Percentiles rank a stretch among this genome's conserved stretches.
Evolutionary conservation across 495 filamentous ascomycete species (phyloP).

Genomic region (Mytilinidion resinicola): DNA sequence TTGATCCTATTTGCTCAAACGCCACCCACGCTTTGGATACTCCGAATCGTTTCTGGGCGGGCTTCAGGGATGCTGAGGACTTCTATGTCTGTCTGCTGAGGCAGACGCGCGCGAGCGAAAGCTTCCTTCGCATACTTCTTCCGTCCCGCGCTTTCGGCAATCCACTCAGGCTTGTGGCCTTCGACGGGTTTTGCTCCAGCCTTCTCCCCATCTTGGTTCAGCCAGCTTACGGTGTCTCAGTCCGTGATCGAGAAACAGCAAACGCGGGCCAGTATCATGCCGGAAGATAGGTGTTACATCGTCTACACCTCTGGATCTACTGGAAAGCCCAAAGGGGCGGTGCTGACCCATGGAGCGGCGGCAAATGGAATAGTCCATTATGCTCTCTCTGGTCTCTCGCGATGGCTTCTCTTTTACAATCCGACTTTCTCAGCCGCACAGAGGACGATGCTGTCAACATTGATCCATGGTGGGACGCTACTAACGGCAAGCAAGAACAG

Average conservation of each 20-base stretch:
- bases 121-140: too few relatives aligned
- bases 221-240: background rate
- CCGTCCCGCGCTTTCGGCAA: too few relatives aligned
- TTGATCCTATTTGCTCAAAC: too few relatives aligned
- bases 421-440: slow-evolving; percentile 25
- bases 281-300: background rate
- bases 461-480: slow-evolving; percentile 11
- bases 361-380: slow-evolving; percentile 9
- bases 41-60: too few relatives aligned
- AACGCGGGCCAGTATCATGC: background rate
- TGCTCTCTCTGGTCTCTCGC: slow-evolving; percentile 2
- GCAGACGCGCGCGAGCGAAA: too few relatives aligned
- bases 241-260: background rate
- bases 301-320: slow-evolving; percentile 22
- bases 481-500: background rate
- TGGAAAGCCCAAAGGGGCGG: slow-evolving; percentile 18
- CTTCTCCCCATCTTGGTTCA: too few relatives aligned
- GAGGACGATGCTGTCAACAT: slow-evolving; percentile 13
- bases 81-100: too few relatives aligned
- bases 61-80: too few relatives aligned
- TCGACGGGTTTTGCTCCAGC: too few relatives aligned
- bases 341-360: slow-evolving; percentile 16
- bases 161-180: too few relatives aligned
- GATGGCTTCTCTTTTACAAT: slow-evolving; percentile 28
- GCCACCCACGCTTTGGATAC: too few relatives aligned